Conservation (phyloP, 139 green algal genomes). For the Diplosphaera chodatii region DNA sequence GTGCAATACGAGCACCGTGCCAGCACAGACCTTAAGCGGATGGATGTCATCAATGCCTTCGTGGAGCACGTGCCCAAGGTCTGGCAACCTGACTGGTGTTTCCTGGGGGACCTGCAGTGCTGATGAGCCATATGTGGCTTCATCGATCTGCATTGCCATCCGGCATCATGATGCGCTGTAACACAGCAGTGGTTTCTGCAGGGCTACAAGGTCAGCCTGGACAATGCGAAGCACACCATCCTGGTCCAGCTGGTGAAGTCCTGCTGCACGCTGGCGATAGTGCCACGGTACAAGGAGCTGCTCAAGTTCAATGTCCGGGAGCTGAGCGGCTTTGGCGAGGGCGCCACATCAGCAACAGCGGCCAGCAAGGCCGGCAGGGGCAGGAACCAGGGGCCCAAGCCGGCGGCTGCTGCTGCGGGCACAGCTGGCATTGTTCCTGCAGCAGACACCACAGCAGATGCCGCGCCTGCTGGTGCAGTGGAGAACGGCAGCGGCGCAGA, state of each 20-base stretch:
- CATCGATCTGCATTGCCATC: too few relatives aligned
- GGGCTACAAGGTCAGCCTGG: slow-evolving; percentile 42
- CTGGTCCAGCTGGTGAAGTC: slow-evolving; percentile 40
- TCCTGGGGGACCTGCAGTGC: too few relatives aligned
- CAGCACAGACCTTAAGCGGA: slow-evolving; percentile 28
- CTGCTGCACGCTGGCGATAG: slow-evolving; percentile 31
- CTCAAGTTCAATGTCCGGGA: slow-evolving; percentile 19
- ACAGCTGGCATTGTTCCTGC: too few relatives aligned
- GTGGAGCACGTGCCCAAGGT: slow-evolving; percentile 23
- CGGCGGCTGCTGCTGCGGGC: not conserved
- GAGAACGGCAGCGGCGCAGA: too few relatives aligned
- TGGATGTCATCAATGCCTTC: slow-evolving; percentile 46
- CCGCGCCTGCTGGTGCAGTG: too few relatives aligned
- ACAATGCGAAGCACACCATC: slow-evolving; percentile 32
- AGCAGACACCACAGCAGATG: too few relatives aligned
- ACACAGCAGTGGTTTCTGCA: not conserved
- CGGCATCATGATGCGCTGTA: too few relatives aligned
- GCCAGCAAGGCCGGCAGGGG: not conserved
- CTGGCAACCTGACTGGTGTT: too few relatives aligned
- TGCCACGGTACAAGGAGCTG: slow-evolving; percentile 28
- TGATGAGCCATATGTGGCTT: too few relatives aligned
- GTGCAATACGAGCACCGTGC: slow-evolving; percentile 40
- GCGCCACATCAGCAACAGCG: not conserved
- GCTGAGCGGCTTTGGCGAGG: slow-evolving; percentile 8
- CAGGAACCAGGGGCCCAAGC: too few relatives aligned